These are phyloP conservation scores for Lodderomyces orthopsilosis DNA, from an alignment of 1,139 yeast genomes.

Conservation along the genomic window DNA sequence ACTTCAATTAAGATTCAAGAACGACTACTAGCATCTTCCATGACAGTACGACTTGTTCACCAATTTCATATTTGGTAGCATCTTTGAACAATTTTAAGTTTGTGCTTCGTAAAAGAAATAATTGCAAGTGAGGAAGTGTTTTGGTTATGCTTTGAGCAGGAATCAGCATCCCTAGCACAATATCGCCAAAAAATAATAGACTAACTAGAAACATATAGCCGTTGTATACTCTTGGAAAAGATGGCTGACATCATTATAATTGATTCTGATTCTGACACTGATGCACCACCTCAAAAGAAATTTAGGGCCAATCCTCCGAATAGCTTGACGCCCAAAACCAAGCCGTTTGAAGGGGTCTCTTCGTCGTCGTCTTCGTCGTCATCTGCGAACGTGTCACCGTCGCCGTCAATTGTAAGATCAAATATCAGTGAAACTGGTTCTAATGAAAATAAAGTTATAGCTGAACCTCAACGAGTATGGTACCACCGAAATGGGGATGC, in stretches of 20 bases:
- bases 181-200: neutral
- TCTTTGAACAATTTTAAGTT: neutral
- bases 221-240: neutral
- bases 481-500: neutral
- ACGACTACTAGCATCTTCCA: too few relatives aligned
- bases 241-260: slow-evolving; percentile 17
- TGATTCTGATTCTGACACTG: slow-evolving; percentile 20
- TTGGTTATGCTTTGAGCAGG: neutral
- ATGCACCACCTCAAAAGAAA: slow-evolving; percentile 11
- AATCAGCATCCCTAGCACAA: neutral
- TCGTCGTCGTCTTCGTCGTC: neutral
- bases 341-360: slow-evolving; percentile 10
- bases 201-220: neutral
- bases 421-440: neutral
- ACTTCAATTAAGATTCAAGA: too few relatives aligned
- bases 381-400: neutral
- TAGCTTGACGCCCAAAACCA: neutral
- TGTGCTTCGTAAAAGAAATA: neutral
- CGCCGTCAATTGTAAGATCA: neutral
- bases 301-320: slow-evolving; percentile 10
- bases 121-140: neutral
- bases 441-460: neutral
- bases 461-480: neutral
- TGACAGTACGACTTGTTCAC: too few relatives aligned
- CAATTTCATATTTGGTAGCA: neutral